Evolutionary conservation across 2,329 filamentous ascomycete genomes (phyloP).

Genomic region (Fusarium nisikadoi): DNA sequence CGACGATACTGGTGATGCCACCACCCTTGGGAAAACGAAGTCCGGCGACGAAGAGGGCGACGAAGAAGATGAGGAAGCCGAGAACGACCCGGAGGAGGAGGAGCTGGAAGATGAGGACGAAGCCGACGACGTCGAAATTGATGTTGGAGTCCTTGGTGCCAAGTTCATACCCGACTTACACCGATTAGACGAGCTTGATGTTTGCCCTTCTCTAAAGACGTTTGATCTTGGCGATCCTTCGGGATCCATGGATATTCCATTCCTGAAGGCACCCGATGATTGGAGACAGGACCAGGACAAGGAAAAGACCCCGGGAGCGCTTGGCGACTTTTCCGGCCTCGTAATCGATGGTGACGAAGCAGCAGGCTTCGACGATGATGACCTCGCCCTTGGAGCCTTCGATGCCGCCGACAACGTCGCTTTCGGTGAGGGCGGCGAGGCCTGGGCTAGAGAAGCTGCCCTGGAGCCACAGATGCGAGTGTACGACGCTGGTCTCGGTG

Average conservation of each 20-base stretch:
- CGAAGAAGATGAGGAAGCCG: constrained; percentile 51
- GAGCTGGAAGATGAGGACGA: constrained; percentile 55
- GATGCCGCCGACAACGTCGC: constrained; percentile 78
- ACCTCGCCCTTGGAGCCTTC: constrained; percentile 76
- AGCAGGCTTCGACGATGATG: constrained; percentile 77
- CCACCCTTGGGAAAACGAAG: constrained; percentile 48
- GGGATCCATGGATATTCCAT: constrained; percentile 87
- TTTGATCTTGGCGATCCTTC: constrained; percentile 91
- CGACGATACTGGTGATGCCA: constrained; percentile 76
- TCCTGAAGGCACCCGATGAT: constrained; percentile 88
- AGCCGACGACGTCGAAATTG: constrained; percentile 72
- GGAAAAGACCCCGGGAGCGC: constrained; percentile 63
- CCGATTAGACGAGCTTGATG: constrained; percentile 83
- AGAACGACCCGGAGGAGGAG: constrained; percentile 48
- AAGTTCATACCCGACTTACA: constrained; percentile 88
- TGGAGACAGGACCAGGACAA: constrained; percentile 79
- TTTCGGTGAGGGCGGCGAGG: constrained; percentile 95
- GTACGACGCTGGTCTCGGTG: constrained; percentile 73
- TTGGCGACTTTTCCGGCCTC: constrained; percentile 78
- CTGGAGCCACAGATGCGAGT: constrained; percentile 87
- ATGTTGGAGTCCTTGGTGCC: constrained; percentile 77
- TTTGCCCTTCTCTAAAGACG: constrained; percentile 93
- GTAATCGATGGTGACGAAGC: constrained; percentile 89
- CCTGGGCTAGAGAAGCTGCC: constrained; percentile 91
- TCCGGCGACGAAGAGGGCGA: constrained; percentile 55